A percentile compares a stretch with the other conserved stretches of the same genome.
These are phyloP conservation scores for Calonectria ilicicola DNA, from an alignment of 2,329 filamentous ascomycete species.

Conservation along the genomic window DNA sequence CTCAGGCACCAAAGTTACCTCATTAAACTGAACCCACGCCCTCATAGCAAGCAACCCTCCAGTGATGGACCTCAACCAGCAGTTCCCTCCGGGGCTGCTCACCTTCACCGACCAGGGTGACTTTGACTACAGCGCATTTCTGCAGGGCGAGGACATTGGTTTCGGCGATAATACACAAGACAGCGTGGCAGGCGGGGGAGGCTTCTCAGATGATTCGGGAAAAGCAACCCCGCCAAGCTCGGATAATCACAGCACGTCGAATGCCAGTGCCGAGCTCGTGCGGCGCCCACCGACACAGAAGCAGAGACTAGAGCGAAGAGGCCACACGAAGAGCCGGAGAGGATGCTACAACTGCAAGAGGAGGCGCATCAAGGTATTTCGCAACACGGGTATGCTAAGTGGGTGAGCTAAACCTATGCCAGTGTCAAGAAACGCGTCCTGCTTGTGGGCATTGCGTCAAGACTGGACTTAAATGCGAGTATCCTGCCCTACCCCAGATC, in stretches of 20 bases:
- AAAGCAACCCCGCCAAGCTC: slow-evolving; percentile 48
- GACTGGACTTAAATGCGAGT: slow-evolving; percentile 72
- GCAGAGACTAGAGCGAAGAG: slow-evolving; percentile 64
- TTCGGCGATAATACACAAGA: slow-evolving; percentile 35
- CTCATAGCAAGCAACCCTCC: not conserved
- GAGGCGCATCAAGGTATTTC: slow-evolving; percentile 70
- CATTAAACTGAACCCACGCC: not conserved
- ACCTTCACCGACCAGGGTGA: slow-evolving; percentile 45
- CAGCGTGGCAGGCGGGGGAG: slow-evolving; percentile 17
- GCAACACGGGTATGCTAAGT: not conserved
- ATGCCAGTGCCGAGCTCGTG: slow-evolving; percentile 32
- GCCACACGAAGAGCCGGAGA: slow-evolving; percentile 74
- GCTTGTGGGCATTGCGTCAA: slow-evolving; percentile 73
- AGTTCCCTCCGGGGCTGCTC: slow-evolving; percentile 44
- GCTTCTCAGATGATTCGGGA: slow-evolving; percentile 46
- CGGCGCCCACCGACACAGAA: slow-evolving; percentile 34
- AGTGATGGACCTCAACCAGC: slow-evolving; percentile 46
- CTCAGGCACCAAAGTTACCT: not conserved
- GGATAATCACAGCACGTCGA: slow-evolving; percentile 39
- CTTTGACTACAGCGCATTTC: slow-evolving; percentile 55
- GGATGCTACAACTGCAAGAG: slow-evolving; percentile 78
- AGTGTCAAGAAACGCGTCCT: slow-evolving; percentile 76
- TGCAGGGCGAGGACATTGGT: slow-evolving; percentile 45
- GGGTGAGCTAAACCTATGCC: slow-evolving; percentile 25
- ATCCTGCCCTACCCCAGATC: slow-evolving; percentile 64